Percentiles rank a stretch among this genome's conserved stretches.
Evolutionary conservation across 2,329 filamentous ascomycete species (phyloP).

Genomic region (Fusarium equiseti): DNA sequence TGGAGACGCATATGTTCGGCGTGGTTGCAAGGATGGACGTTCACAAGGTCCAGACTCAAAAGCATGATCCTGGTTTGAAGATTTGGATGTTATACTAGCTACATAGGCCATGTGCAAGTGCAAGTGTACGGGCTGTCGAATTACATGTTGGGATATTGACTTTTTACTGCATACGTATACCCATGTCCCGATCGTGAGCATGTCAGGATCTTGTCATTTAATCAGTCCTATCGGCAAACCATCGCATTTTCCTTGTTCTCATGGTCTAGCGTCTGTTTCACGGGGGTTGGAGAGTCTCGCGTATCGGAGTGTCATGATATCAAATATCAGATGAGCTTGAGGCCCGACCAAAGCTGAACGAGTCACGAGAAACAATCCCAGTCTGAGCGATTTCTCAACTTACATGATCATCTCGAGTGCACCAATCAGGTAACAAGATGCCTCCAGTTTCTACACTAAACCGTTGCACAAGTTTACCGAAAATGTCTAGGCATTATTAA

Average conservation of each 20-base stretch:
- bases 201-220: conserved; percentile 6
- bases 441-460: conserved; percentile 12
- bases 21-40: conserved; percentile 24
- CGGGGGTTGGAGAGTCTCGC: conserved; percentile 17
- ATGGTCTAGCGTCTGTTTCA: conserved; percentile 8
- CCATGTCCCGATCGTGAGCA: conserved; percentile 19
- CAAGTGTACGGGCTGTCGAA: conserved; percentile 32
- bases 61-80: conserved; percentile 31
- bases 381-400: conserved; percentile 3
- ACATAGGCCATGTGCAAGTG: conserved; percentile 8
- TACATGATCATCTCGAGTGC: conserved; percentile 1
- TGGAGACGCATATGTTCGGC: conserved; percentile 9
- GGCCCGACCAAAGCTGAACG: neutral
- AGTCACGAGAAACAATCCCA: neutral
- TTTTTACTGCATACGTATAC: conserved; percentile 30
- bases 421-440: conserved; percentile 1
- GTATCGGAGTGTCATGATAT: conserved; percentile 16
- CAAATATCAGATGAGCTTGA: conserved; percentile 17
- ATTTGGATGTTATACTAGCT: conserved; percentile 38
- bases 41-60: conserved; percentile 16
- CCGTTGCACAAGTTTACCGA: conserved; percentile 24
- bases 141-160: conserved; percentile 17
- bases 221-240: neutral
- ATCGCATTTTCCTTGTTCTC: neutral
- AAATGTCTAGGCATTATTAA: conserved; percentile 25